A percentile compares a stretch with the other conserved stretches of the same genome.
These are phyloP conservation scores for Platanus orientalis DNA, from an alignment of 164 flowering plant genomes.

Conservation along the genomic window DNA sequence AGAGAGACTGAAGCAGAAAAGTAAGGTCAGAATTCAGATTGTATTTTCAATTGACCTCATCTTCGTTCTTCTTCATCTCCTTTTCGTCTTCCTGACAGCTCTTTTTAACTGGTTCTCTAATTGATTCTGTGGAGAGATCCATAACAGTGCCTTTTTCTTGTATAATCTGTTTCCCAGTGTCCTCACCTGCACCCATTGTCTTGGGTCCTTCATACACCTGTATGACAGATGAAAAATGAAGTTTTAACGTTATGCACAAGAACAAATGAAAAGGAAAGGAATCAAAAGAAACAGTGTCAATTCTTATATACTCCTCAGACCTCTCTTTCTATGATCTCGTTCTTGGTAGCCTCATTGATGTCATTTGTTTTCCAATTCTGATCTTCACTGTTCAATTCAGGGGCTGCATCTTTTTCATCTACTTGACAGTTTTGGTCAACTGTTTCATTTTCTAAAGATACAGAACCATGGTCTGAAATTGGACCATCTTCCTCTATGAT, in stretches of 20 bases:
- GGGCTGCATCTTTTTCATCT: constrained; percentile 5
- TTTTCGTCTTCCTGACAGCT: constrained; percentile 7
- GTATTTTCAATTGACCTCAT: constrained; percentile 1
- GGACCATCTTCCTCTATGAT: constrained; percentile 3
- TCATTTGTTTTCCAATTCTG: constrained; percentile 4
- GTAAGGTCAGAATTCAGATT: not conserved
- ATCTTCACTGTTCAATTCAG: not conserved
- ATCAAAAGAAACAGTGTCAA: not conserved
- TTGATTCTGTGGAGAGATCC: not conserved
- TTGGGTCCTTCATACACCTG: not conserved
- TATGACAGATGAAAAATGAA: not conserved
- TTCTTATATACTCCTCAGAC: not conserved
- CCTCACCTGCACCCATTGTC: not conserved
- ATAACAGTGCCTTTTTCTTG: not conserved
- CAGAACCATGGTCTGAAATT: not conserved
- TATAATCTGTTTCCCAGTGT: not conserved
- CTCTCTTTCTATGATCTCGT: not conserved
- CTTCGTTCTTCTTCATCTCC: not conserved
- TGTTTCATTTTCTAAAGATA: constrained; percentile 1
- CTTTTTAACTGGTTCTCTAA: constrained; percentile 6
- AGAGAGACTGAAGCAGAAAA: not conserved
- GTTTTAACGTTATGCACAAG: not conserved
- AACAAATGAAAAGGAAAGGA: not conserved
- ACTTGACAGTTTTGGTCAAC: not conserved
- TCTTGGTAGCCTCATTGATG: not conserved